Evolutionary conservation across 129 eudicot species (phyloP).

Genomic region (Mikania micrantha): DNA sequence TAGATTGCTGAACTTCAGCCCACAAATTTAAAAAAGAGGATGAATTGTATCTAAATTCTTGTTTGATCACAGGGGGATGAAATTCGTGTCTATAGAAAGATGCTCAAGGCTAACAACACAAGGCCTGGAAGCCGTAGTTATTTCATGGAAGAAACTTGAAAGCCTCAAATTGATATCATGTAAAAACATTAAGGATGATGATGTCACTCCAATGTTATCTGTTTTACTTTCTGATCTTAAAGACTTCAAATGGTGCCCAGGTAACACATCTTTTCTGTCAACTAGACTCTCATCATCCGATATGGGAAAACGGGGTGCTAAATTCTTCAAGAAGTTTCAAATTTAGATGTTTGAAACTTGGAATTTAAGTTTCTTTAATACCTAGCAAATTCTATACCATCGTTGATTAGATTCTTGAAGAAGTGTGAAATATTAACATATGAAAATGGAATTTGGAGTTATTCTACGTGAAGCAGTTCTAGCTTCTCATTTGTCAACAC

Average conservation of each 20-base stretch:
- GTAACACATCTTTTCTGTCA: constrained; percentile 43
- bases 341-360: constrained; percentile 24
- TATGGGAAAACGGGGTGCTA: constrained; percentile 69
- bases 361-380: background rate
- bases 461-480: background rate
- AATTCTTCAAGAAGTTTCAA: constrained; percentile 54
- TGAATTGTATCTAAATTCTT: background rate
- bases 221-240: constrained; percentile 57
- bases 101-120: constrained; percentile 63
- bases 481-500: constrained; percentile 16
- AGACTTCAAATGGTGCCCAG: constrained; percentile 78
- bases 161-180: constrained; percentile 70
- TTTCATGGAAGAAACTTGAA: constrained; percentile 58
- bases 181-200: constrained; percentile 55
- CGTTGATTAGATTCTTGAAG: constrained; percentile 7
- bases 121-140: constrained; percentile 57
- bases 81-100: constrained; percentile 56
- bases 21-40: background rate
- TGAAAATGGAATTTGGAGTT: constrained; percentile 12
- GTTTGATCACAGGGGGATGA: constrained; percentile 45
- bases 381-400: background rate
- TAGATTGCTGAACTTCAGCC: no score
- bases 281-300: constrained; percentile 55
- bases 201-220: constrained; percentile 45
- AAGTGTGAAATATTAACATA: constrained; percentile 10